These are phyloP conservation scores for Quercus bicolor DNA, from an alignment of 306 rosid genomes.

Conservation along the genomic window DNA sequence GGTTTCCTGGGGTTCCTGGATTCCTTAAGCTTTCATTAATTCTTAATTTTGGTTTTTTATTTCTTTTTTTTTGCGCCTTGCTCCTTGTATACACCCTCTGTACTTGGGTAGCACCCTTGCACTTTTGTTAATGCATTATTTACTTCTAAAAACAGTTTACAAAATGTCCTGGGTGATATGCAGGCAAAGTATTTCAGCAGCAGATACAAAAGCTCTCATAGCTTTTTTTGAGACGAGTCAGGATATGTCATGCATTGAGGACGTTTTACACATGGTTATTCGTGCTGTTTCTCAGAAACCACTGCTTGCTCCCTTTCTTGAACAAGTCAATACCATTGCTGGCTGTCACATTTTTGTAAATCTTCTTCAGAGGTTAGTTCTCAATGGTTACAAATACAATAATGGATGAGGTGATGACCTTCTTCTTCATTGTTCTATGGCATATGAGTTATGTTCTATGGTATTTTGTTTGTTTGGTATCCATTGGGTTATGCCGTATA, in stretches of 20 bases:
- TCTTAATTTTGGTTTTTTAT: too few relatives aligned
- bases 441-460: too few relatives aligned
- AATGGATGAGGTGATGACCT: conserved; percentile 1
- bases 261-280: conserved; percentile 91
- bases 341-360: conserved; percentile 91
- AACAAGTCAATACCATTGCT: conserved; percentile 67
- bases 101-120: too few relatives aligned
- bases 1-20: too few relatives aligned
- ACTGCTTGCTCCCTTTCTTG: conserved; percentile 80
- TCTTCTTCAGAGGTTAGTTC: conserved; percentile 85
- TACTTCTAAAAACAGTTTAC: too few relatives aligned
- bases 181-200: conserved; percentile 79
- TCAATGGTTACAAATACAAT: background rate
- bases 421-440: background rate
- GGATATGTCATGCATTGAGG: conserved; percentile 91
- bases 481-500: too few relatives aligned
- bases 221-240: conserved; percentile 83
- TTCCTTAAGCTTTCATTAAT: too few relatives aligned
- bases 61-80: too few relatives aligned
- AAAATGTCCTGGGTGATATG: conserved; percentile 5
- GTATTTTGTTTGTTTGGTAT: too few relatives aligned
- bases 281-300: conserved; percentile 84
- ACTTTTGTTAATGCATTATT: too few relatives aligned
- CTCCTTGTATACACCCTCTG: too few relatives aligned
- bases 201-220: conserved; percentile 82